Evolutionary conservation across 2,329 filamentous ascomycete species (phyloP).

Genomic region (Alternaria triticimaculans): DNA sequence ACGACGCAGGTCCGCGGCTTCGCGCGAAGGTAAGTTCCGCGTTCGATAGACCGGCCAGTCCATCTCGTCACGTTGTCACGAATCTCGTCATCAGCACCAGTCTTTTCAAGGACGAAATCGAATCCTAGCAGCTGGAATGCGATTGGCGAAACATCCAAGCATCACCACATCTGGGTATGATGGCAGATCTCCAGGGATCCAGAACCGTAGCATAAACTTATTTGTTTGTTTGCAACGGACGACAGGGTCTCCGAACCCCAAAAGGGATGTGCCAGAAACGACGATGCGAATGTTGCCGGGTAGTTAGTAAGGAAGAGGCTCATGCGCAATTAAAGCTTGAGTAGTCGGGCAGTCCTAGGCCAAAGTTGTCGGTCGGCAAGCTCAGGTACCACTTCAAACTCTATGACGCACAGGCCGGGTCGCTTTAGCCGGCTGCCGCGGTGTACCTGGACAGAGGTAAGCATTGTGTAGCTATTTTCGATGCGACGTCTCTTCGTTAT

Average conservation of each 20-base stretch:
- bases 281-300: background rate
- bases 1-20: background rate
- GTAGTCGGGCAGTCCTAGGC: background rate
- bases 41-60: background rate
- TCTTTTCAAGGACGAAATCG: background rate
- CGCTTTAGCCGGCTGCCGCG: background rate
- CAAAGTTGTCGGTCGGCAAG: background rate
- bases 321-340: conserved; percentile 1
- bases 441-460: background rate
- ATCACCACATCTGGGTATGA: background rate
- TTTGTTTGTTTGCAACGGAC: background rate
- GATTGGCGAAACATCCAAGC: background rate
- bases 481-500: background rate
- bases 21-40: background rate
- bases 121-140: background rate
- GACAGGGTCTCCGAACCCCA: background rate
- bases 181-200: background rate
- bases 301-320: background rate
- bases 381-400: background rate
- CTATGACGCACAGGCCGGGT: background rate
- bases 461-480: background rate
- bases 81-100: background rate
- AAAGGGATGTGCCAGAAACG: background rate
- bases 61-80: background rate
- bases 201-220: background rate